Percentiles rank a stretch among this genome's conserved stretches.
Evolutionary conservation across 441 rosid genomes (phyloP).

Genomic region (Euphorbia schlechtendalii): DNA sequence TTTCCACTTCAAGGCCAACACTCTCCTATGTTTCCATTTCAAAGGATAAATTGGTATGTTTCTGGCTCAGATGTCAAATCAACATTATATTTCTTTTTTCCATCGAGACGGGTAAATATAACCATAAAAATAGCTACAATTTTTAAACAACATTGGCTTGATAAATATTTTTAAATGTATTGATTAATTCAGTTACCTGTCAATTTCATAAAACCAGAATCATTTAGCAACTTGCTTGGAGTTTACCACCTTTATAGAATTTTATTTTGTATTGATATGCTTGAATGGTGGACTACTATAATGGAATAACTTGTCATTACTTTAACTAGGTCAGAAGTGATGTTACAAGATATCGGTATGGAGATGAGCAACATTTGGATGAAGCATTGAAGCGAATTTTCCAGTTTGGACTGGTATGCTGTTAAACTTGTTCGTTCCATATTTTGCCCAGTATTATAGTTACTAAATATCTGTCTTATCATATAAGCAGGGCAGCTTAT

Average conservation of each 20-base stretch:
- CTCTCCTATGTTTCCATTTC: no score
- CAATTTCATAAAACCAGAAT: no score
- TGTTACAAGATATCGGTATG: conserved; percentile 84
- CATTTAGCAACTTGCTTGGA: neutral
- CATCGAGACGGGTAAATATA: no score
- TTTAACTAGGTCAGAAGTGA: conserved; percentile 72
- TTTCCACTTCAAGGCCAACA: no score
- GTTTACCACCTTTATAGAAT: neutral
- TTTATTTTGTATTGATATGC: neutral
- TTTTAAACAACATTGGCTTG: no score
- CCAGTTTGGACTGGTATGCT: conserved; percentile 79
- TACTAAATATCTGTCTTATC: neutral
- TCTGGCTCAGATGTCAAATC: no score
- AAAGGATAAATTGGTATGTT: no score
- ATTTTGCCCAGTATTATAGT: no score
- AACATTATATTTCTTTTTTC: no score
- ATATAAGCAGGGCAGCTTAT: neutral
- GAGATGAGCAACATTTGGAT: conserved; percentile 94
- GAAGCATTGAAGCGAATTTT: conserved; percentile 87
- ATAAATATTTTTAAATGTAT: neutral
- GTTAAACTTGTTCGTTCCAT: no score
- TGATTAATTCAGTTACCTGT: neutral
- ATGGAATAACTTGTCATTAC: conserved; percentile 20
- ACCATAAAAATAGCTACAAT: no score
- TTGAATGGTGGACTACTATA: neutral